Evolutionary conservation across 73 alveolate genomes (phyloP).

Genomic region (Symbiodinium pilosum): DNA sequence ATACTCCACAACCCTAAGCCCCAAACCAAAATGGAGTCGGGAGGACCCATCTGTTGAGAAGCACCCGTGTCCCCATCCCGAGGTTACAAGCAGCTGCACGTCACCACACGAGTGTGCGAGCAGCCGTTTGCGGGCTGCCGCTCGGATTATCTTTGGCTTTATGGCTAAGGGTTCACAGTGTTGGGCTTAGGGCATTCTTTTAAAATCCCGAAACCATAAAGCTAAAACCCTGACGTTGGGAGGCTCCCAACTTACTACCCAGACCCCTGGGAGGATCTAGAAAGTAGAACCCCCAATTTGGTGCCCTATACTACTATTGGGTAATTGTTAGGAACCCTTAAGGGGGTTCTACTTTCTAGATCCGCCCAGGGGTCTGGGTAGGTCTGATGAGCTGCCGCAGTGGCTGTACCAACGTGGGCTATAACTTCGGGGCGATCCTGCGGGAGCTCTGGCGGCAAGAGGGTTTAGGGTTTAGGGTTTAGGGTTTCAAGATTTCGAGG

Average conservation of each 20-base stretch:
- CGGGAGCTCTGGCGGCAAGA: neutral
- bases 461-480: neutral
- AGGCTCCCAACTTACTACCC: no score
- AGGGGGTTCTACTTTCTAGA: no score
- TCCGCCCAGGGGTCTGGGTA: neutral
- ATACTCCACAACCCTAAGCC: neutral
- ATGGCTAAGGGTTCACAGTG: neutral
- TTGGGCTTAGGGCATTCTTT: neutral
- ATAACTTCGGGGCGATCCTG: neutral
- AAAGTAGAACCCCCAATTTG: no score
- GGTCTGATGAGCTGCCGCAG: neutral
- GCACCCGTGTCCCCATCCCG: neutral
- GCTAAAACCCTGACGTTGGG: neutral
- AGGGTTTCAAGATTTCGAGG: no score
- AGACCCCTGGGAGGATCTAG: no score
- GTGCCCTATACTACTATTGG: no score
- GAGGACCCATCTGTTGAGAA: no score
- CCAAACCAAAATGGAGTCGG: neutral
- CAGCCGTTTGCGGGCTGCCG: neutral
- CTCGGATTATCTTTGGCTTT: neutral
- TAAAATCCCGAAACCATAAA: neutral
- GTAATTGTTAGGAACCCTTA: no score
- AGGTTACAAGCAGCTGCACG: neutral
- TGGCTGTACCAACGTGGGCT: slow-evolving; percentile 5
- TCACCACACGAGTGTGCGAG: neutral